Conservation (phyloP, 176 grass and related monocot species). For the Oryza australiensis region DNA sequence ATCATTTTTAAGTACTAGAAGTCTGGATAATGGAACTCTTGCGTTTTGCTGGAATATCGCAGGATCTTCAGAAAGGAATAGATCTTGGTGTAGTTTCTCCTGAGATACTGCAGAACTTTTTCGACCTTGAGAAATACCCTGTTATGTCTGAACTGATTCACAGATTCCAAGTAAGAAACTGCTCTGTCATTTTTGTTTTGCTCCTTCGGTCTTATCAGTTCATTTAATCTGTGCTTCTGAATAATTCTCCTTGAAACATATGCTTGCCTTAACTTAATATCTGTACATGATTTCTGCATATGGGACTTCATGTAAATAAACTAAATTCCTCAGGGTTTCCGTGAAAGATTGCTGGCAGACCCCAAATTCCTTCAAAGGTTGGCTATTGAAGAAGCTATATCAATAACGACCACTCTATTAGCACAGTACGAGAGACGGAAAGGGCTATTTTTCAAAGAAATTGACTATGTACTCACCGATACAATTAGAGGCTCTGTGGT, state of each 20-base stretch:
- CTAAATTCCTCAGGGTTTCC: conserved; percentile 70
- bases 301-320: conserved; percentile 4
- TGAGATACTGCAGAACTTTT: conserved; percentile 98
- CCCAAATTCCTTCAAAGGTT: conserved; percentile 93
- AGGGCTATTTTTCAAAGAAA: conserved; percentile 91
- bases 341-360: conserved; percentile 93
- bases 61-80: conserved; percentile 93
- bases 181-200: neutral
- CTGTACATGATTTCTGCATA: conserved; percentile 5
- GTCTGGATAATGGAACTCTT: conserved; percentile 26
- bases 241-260: conserved; percentile 12
- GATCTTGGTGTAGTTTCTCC: conserved; percentile 96
- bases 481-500: conserved; percentile 94
- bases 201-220: neutral
- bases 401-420: conserved; percentile 86
- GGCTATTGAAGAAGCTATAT: conserved; percentile 95
- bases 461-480: conserved; percentile 96
- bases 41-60: neutral
- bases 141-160: conserved; percentile 80
- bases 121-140: conserved; percentile 96
- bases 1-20: neutral
- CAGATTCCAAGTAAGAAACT: conserved; percentile 79
- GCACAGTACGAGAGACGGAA: conserved; percentile 91
- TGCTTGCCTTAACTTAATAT: conserved; percentile 5
- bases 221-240: conserved; percentile 19